A percentile compares a stretch with the other conserved stretches of the same genome.
Conservation (phyloP, 2,329 filamentous ascomycete species). For the Fusarium sp. region DNA sequence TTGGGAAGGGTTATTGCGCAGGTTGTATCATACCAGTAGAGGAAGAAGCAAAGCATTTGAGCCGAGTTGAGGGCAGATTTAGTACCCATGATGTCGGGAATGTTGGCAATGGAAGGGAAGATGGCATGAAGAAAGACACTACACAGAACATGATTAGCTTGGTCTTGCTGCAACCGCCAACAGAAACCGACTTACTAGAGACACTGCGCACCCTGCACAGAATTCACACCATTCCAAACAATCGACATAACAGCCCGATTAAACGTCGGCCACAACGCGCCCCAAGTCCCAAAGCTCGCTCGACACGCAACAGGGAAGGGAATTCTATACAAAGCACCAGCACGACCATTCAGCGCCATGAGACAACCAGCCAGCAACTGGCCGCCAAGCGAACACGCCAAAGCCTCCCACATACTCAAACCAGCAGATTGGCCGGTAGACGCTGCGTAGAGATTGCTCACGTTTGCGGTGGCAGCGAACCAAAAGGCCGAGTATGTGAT, state of each 20-base stretch:
- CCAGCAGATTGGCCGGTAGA: conserved; percentile 2
- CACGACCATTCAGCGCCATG: conserved; percentile 8
- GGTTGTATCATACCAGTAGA: background rate
- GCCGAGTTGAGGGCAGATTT: conserved; percentile 14
- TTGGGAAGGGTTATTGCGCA: accelerated
- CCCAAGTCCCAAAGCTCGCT: conserved; percentile 10
- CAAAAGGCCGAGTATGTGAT: conserved; percentile 9
- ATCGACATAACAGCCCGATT: conserved; percentile 9
- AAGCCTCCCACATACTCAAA: background rate
- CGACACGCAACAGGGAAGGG: conserved; percentile 6
- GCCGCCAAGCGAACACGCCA: conserved; percentile 1
- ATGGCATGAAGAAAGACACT: conserved; percentile 14
- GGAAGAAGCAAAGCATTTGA: conserved; percentile 16
- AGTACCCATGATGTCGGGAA: conserved; percentile 8
- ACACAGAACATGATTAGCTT: accelerated
- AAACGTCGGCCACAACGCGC: conserved; percentile 8
- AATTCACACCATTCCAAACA: conserved; percentile 11
- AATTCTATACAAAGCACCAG: background rate
- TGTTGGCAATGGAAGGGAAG: background rate
- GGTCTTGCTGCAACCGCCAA: accelerated
- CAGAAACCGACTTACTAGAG: background rate
- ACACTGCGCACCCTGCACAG: conserved; percentile 12
- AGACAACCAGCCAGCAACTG: conserved; percentile 7
- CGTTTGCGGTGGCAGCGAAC: conserved; percentile 1
- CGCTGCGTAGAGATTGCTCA: background rate